These are phyloP conservation scores for Erigeron philadelphicus DNA, from an alignment of 140 eudicot genomes.

Conservation along the genomic window DNA sequence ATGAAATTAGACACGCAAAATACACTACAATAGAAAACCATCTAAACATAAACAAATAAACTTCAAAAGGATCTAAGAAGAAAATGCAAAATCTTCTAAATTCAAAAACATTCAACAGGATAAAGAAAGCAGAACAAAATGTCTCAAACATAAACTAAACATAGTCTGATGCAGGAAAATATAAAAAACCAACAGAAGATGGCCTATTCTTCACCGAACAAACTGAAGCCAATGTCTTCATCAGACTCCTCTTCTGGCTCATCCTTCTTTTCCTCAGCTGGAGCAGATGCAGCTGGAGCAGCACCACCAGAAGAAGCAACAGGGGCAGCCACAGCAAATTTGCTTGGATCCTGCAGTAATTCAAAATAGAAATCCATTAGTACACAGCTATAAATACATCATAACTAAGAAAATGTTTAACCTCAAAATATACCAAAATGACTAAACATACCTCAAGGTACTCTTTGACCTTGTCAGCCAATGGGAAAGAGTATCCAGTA, in stretches of 20 bases:
- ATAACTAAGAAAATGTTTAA: background rate
- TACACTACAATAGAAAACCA: background rate
- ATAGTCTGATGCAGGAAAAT: background rate
- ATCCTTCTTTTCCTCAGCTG: constrained; percentile 65
- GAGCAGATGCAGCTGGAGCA: constrained; percentile 50
- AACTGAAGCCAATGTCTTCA: constrained; percentile 76
- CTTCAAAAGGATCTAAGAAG: background rate
- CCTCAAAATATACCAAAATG: background rate
- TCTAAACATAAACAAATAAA: background rate
- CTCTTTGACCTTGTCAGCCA: constrained; percentile 87
- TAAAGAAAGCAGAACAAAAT: background rate
- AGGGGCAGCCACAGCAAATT: constrained; percentile 85
- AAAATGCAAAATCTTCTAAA: background rate
- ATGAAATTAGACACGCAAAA: no score
- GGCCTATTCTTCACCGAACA: constrained; percentile 60
- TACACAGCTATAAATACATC: background rate
- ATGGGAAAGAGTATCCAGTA: constrained; percentile 75
- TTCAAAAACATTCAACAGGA: background rate
- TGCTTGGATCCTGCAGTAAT: constrained; percentile 72
- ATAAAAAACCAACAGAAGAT: constrained; percentile 1
- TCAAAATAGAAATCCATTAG: background rate
- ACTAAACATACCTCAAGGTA: constrained; percentile 54
- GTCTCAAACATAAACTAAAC: background rate
- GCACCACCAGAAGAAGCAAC: constrained; percentile 40
- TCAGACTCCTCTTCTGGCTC: constrained; percentile 90